Base-by-base conservation (phyloP, 768 basidiomycete species). In the Coprinopsis marcescibilis region DNA sequence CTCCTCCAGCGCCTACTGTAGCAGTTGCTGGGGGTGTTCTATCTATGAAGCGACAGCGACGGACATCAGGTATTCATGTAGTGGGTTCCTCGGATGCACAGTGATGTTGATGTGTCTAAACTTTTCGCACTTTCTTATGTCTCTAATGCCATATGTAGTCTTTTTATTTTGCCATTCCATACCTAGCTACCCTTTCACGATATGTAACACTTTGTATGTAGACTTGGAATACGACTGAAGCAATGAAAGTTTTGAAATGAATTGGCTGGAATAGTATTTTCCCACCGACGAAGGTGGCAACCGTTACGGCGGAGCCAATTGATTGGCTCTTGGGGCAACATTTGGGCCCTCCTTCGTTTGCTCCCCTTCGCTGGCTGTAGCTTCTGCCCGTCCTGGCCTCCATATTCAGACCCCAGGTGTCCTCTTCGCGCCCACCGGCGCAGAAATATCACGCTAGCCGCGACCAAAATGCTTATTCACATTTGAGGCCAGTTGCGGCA, bases 41-140 rank as follows among this genome's bases (percentile, higher is more conserved):
- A 33, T 66, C 83, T 30, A 74, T 89, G 77, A 90, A 90, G 68
- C 73, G 88, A 53, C 88, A 89, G 58, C 73, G 88, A 70, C 80
- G 88, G 73, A 83, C 81, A 55, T 89, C 85, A 24, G 73, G 76
- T 50, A 57, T 73, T 38, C 75, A 73, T 52, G 62, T 65, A 51
- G 62, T 69, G 43, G 63, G 68, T n/a, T 7, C 26, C 57, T 62
- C 48, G 63, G 66, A 49, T 55, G 56, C 46, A 65, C 57, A 57
- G 35, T 46, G 45, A 21, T 52, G 43, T 29, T 21, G 35, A 29
- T 45, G 26, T 49, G 26, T 26, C 27, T 29, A 43, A 23, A 25
- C 38, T 47, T 49, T 43, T 48, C 30, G 8, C n/a, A 32, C n/a
- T 8, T 32, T 8, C 30, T n/a, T 32, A 8, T n/a, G 8, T 32